Evolutionary conservation across 2,329 filamentous ascomycete species (phyloP), one percentile per base, ranked within the genome.

Genomic region (Fusarium denticulatum): DNA sequence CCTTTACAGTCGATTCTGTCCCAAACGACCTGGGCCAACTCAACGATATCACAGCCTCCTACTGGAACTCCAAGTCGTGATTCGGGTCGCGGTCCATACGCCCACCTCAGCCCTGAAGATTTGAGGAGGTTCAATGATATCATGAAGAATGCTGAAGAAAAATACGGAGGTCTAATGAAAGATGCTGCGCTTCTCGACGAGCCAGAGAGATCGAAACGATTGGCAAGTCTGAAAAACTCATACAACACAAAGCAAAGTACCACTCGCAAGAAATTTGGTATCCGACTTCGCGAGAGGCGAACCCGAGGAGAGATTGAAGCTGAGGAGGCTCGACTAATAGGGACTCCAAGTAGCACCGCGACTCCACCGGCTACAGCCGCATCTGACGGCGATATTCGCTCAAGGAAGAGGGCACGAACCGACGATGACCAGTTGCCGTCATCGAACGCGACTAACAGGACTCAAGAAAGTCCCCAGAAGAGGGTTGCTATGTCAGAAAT

Each of bases 231-330:
- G 3, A 85, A 85, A 45, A 90, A 89, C 70, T 84, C 84, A 7
- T 88, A 87, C 72, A 86, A 86, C 47, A 89, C 87, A 7, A 88
- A 88, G 64, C 87, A 89, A 76, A 89, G 86, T 60, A 83, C 83
- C n/a, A 86, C 88, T 7, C 85, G 88, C 18, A 90, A 88, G 76
- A 89, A 85, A 67, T 90, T 86, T 67, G 88, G 88, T n/a, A 87
- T 90, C 37, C 83, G 84, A 4, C 82, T 90, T 20, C 84, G 87
- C 1, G 83, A 85, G 70, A 81, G 87, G 18, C 85, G 88, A 2
- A 85, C 84, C 6, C 85, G 78, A 67, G 82, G 81, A 1, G 85
- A 87, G 66, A 85, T 88, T 22, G 81, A 85, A 6, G 82, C 83
- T 14, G 81, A 84, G n/a, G 84, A 85, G 15, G 79, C 81, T 59